phyloP scores from a whole-genome alignment of 2,329 filamentous ascomycete species.

The Fusarium napiforme region DNA sequence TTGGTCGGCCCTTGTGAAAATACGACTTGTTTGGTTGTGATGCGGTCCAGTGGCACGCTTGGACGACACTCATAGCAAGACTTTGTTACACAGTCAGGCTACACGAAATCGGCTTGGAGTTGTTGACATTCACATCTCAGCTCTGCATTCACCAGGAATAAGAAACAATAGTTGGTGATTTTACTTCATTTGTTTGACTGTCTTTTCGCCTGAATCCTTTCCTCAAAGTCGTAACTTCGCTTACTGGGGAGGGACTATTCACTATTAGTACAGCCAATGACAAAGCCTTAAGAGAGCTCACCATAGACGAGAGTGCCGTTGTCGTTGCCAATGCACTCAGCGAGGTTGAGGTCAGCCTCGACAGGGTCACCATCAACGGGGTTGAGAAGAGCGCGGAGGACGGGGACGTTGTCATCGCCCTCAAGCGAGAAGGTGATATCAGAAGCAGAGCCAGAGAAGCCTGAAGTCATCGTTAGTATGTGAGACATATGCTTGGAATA shows the following conservation, averaged over 20 bases:
- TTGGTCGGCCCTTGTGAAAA: not conserved
- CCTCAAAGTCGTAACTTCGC: not conserved
- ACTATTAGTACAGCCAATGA: no score
- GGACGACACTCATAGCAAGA: not conserved
- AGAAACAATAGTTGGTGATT: not conserved
- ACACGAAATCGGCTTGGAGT: fast-evolving
- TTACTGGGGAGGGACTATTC: not conserved
- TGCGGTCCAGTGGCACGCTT: fast-evolving
- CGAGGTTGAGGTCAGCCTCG: conserved; percentile 63
- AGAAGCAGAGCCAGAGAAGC: conserved; percentile 59
- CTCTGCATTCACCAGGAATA: not conserved
- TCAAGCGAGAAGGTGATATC: conserved; percentile 61
- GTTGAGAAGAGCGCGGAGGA: conserved; percentile 63
- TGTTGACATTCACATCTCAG: not conserved
- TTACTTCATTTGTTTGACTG: conserved; percentile 15
- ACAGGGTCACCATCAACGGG: conserved; percentile 55
- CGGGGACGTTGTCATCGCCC: conserved; percentile 59
- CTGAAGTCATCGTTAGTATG: not conserved
- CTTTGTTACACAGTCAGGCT: not conserved
- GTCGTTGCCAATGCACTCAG: conserved; percentile 64
- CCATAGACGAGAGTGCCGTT: conserved; percentile 52
- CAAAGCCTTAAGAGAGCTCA: not conserved
- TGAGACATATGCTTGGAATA: not conserved
- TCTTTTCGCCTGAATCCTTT: not conserved
- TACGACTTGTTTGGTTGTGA: not conserved